Conservation (phyloP, 306 rosid species). For the Sesbania bispinosa region DNA sequence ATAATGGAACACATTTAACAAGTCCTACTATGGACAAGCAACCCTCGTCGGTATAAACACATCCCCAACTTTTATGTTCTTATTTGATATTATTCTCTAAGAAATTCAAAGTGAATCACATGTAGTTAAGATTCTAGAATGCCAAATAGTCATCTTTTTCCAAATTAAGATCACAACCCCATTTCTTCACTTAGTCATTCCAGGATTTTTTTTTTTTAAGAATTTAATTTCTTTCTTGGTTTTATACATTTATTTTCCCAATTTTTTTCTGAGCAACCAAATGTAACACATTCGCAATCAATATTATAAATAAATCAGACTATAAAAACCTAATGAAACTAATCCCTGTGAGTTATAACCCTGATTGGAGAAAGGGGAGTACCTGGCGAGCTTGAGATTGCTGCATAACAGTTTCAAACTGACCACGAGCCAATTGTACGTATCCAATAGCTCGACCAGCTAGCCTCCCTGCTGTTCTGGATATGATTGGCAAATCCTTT, state of each 20-base stretch:
- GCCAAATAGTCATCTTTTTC: background rate
- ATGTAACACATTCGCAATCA: background rate
- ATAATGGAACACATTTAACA: conserved; percentile 1
- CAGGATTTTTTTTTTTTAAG: background rate
- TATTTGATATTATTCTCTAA: background rate
- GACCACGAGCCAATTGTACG: conserved; percentile 91
- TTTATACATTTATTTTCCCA: background rate
- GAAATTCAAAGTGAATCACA: conserved; percentile 7
- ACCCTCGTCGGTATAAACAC: background rate
- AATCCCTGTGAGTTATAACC: background rate
- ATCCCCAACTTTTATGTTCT: background rate
- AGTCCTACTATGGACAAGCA: background rate
- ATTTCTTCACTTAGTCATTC: background rate
- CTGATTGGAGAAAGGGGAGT: background rate
- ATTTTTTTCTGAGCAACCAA: background rate
- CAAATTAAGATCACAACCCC: background rate
- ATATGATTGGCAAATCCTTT: conserved; percentile 47
- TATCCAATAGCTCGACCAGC: conserved; percentile 68
- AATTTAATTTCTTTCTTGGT: background rate
- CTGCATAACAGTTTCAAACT: conserved; percentile 71
- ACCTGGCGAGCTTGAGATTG: conserved; percentile 92
- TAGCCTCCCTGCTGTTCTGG: conserved; percentile 46
- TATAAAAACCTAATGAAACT: background rate
- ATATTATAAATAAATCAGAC: background rate
- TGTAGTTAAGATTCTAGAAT: background rate